Conservation (phyloP, 345 rosid genomes). For the Diplotaxis tenuifolia region DNA sequence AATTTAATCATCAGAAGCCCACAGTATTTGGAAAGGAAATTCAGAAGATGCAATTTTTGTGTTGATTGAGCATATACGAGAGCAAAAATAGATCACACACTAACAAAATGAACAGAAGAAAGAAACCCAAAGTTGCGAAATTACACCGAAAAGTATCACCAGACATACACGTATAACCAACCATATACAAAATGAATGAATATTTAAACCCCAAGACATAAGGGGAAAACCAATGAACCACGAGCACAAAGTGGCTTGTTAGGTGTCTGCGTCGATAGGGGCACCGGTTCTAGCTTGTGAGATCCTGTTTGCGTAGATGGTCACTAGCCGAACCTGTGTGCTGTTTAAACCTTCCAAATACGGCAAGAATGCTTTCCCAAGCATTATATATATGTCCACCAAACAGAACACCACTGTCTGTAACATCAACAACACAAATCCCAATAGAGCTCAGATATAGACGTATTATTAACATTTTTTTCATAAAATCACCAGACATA, state of each 20-base stretch:
- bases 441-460: background rate
- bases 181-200: slow-evolving; percentile 38
- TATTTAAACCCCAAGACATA: slow-evolving; percentile 9
- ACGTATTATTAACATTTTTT: background rate
- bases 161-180: background rate
- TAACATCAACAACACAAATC: slow-evolving; percentile 15
- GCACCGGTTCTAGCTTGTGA: slow-evolving; percentile 92
- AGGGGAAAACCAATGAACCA: slow-evolving; percentile 1
- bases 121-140: slow-evolving; percentile 18
- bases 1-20: background rate
- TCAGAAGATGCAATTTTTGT: background rate
- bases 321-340: slow-evolving; percentile 85
- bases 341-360: slow-evolving; percentile 89
- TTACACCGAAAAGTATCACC: background rate
- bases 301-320: slow-evolving; percentile 94
- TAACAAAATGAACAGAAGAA: slow-evolving; percentile 3
- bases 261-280: slow-evolving; percentile 44
- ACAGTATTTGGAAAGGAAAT: background rate
- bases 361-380: slow-evolving; percentile 92
- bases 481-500: too few species aligned
- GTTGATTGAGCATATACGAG: background rate
- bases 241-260: background rate
- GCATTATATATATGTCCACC: slow-evolving; percentile 96
- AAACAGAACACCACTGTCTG: slow-evolving; percentile 99
- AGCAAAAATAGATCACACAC: slow-evolving; percentile 1